Conservation (phyloP, 768 basidiomycete species). For the Xerocomellus amylosporus region DNA sequence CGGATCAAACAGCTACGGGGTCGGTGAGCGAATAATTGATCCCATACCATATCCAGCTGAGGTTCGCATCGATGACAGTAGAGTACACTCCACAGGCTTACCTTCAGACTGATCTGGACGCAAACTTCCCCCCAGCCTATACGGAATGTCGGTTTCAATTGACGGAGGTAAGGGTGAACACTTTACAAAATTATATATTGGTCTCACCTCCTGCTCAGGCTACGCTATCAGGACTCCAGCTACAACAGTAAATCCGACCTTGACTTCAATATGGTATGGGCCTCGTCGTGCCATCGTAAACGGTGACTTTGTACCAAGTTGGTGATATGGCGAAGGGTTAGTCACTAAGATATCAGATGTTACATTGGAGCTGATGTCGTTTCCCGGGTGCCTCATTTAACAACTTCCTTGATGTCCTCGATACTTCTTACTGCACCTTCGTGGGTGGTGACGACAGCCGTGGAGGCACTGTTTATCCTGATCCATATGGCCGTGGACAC, state of each 20-base stretch:
- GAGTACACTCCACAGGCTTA: conserved; percentile 34
- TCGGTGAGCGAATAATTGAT: conserved; percentile 17
- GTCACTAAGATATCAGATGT: background rate
- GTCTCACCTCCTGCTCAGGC: conserved; percentile 6
- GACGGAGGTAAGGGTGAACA: conserved; percentile 27
- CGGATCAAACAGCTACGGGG: too few species aligned
- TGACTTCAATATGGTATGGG: conserved; percentile 34
- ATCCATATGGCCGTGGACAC: conserved; percentile 22
- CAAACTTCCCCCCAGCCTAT: conserved; percentile 24
- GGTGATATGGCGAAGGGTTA: conserved; percentile 30
- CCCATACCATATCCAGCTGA: background rate
- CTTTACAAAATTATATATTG: background rate
- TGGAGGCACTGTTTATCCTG: conserved; percentile 28
- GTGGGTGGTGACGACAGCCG: conserved; percentile 35
- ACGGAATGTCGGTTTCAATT: conserved; percentile 27
- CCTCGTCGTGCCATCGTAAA: conserved; percentile 23
- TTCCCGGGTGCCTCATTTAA: conserved; percentile 29
- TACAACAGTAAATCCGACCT: conserved; percentile 33
- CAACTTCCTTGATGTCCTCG: conserved; percentile 37
- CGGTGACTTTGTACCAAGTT: conserved; percentile 31
- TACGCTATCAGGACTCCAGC: conserved; percentile 19
- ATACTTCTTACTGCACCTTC: conserved; percentile 33
- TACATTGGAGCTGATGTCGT: background rate
- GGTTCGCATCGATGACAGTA: conserved; percentile 14
- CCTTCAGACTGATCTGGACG: conserved; percentile 27